Base-by-base conservation (phyloP, 2,329 filamentous ascomycete genomes). In the Iodosphaeria phyllophila region DNA sequence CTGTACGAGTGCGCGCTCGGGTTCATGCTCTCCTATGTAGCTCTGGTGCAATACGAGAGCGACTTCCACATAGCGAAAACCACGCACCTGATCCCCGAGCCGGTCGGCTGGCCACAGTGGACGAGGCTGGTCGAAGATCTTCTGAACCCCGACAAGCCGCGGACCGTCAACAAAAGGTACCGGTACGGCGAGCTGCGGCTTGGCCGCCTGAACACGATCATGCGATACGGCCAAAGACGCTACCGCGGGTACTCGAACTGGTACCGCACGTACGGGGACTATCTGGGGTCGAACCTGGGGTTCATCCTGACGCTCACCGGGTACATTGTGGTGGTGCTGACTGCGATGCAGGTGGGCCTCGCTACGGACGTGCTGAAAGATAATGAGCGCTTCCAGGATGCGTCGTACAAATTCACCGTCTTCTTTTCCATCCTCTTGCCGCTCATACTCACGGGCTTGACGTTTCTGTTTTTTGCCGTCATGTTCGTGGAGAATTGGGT, bases 311-410 rank as follows among this genome's bases (percentile, higher is more conserved):
- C 46, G 6, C 35, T 47, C 2, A 47, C 51, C 4, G 50, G 50
- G 3, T 62, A 54, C 32, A 34, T 60, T 12, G 49, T 47, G 19
- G 33, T 64, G 10, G 42, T 60, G 11, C 41, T 64, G 16, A 52
- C 52, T 3, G 58, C 58, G 0, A 57, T 64, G 52, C 58, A 64
- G 38, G 53, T 60, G 8, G 55, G 52, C 1, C 36, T 60, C 8
- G 43, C 46, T 3, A 56, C 48, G 0, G 31, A 46, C 2, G 22
- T 22, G 13, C 43, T 59, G 2, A 23, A 22, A 1, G 31, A 40
- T 1, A 54, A 47, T 30, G n/a, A 30, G 1, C 28, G 34, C 0
- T 66, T 64, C 34, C 48, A 56, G 33, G 25, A 28, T 6, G 55
- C 48, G 1, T 51, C 51, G 2, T 58, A 56, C 30, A 19, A 8